Evolutionary conservation across 2,329 filamentous ascomycete genomes (phyloP), one percentile per base, ranked within the genome.

Genomic region (Hymenoscyphus linearis): DNA sequence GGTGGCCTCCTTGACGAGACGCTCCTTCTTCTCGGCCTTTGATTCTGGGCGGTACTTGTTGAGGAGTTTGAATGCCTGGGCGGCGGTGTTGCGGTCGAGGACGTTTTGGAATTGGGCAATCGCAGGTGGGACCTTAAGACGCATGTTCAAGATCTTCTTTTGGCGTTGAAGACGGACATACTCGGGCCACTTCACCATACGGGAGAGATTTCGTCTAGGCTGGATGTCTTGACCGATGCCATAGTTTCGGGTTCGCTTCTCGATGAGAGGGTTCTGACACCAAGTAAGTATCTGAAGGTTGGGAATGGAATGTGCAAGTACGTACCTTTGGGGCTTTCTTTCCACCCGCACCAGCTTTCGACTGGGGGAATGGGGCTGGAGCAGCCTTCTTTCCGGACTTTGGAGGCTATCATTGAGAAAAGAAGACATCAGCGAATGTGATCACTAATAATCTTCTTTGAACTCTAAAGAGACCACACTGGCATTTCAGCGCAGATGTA

Each of bases 321-420:
- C 89, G 78, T 78, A 98, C 95, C 93, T 98, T 99, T 74, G 91
- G 86, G 72, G 85, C 84, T 90, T 98, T 99, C 90, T 97, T 97
- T 75, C 83, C 83, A 75, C 82, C 82, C 68, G 78, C 75, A 75
- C 85, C 85, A 82, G 93, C 91, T 87, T 96, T 96, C 76, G 88
- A 86, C 84, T 93, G 88, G 77, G 92, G 90, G 87, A 96, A 96
- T 79, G 95, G 95, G 82, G 95, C 92, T 78, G 95, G 84, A 75
- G 95, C 95, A 82, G 91, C 88, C 86, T 97, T 98, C 90, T 97
- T 98, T 85, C 92, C 92, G 76, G 84, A 78, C 75, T 98, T 99
- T 78, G 93, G 90, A 89, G 95, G 91, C 95, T 98, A 84, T 98
- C 93, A 98, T 98, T 95, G 93, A 98, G 93, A 91, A 96, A 93